Base-by-base conservation (phyloP, 805 yeast species). In the Metschnikowia arizonensis region DNA sequence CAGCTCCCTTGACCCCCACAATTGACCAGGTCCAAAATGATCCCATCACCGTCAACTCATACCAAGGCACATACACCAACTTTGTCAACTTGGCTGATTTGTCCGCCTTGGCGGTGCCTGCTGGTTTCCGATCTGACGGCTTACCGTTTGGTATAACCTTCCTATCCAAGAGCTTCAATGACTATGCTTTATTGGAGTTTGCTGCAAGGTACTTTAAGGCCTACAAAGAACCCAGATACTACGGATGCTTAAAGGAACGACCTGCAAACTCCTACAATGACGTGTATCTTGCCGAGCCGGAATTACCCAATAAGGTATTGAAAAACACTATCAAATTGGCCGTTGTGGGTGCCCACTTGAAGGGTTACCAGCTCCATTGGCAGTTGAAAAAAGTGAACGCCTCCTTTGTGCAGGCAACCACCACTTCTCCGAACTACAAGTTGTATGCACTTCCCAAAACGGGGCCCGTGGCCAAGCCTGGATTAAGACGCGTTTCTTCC, bases 21-120 rank as follows among this genome's bases (percentile, higher is more conserved):
- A 78, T 90, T 41, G 81, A 73, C 37, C 81, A 85, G 48, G 79
- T 91, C 21, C 79, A 72, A 49, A 67, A 73, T 6, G 96, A 90
- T 61, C 98, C 98, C 3, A 73, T 93, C 25, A 64, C 72, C 37
- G 79, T 89, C 57, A 91, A 91, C 72, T 87, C 97, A 5, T 74
- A 75, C 59, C 99, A 93, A 69, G 99, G 99, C 26, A 89, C 97
- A n/a, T 91, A 96, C 83, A 91, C 98, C 25, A 91, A 91, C 68
- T 93, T 93, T 63, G 97, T 88, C 57, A 91, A 93, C 64, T 76
- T 91, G 62, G 96, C 97, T 3, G 98, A 91, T 60, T 66, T 90
- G 72, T 83, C 95, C 30, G 98, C 96, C 1, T 72, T 91, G 56
- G 88, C 98, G 0, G 75, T 91, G 45, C 98, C 99, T 21, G 85